Evolutionary conservation across 441 rosid species (phyloP).

Genomic region (Macaranga tanarius): DNA sequence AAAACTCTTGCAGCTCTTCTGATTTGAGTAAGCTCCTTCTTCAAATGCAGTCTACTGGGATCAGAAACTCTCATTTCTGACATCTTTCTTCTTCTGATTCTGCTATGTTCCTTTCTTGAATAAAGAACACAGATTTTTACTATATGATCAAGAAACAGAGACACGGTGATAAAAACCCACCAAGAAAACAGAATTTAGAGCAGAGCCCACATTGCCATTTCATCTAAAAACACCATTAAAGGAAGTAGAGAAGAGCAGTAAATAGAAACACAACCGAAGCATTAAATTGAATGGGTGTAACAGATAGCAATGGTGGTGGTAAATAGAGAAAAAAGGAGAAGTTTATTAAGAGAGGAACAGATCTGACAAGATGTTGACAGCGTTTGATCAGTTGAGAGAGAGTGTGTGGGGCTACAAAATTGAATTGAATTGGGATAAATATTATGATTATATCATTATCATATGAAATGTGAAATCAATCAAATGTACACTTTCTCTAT

Average conservation of each 20-base stretch:
- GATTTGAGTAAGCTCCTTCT: constrained; percentile 88
- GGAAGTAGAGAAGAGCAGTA: too few relatives aligned
- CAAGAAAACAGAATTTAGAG: neutral
- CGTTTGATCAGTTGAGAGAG: neutral
- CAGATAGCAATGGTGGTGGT: neutral
- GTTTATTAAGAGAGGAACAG: neutral
- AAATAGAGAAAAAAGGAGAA: neutral
- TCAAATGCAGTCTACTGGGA: constrained; percentile 76
- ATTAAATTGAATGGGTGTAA: neutral
- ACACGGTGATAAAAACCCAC: neutral
- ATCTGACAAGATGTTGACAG: constrained; percentile 15
- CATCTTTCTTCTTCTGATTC: constrained; percentile 34
- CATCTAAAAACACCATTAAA: neutral
- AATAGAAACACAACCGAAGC: neutral
- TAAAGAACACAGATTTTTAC: neutral
- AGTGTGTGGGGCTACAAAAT: neutral
- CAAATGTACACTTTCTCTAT: neutral
- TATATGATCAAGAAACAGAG: neutral
- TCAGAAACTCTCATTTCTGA: constrained; percentile 60
- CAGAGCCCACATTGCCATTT: constrained; percentile 16
- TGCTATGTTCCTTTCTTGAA: neutral
- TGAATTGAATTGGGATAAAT: neutral
- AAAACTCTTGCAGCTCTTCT: constrained; percentile 74
- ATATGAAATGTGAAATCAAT: constrained; percentile 2
- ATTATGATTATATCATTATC: neutral